Evolutionary conservation across 2,329 filamentous ascomycete genomes (phyloP).

Genomic region (Akanthomyces uredinophilus): DNA sequence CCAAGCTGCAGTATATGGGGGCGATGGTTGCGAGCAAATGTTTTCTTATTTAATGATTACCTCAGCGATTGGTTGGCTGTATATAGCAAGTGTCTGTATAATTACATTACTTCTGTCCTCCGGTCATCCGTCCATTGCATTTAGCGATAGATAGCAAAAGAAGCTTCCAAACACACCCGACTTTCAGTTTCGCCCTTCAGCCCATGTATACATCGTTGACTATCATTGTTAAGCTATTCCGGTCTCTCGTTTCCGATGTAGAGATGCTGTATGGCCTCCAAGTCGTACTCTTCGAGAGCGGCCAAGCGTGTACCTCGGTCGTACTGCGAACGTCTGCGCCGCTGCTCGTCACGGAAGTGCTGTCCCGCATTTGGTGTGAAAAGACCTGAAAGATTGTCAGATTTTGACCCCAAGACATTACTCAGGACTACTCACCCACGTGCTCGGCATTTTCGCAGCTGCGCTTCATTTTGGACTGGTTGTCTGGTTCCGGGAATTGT

Average conservation of each 20-base stretch:
- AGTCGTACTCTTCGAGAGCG: constrained; percentile 58
- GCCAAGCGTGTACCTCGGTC: constrained; percentile 75
- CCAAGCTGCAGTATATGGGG: too few species aligned
- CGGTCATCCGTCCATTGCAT: not conserved
- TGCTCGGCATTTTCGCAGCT: constrained; percentile 83
- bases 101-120: constrained; percentile 3
- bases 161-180: not conserved
- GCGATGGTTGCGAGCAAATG: not conserved
- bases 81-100: constrained; percentile 8
- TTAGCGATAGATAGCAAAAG: constrained; percentile 13
- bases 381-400: constrained; percentile 47
- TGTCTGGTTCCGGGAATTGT: constrained; percentile 72
- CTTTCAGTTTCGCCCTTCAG: not conserved
- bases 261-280: constrained; percentile 39
- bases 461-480: constrained; percentile 79
- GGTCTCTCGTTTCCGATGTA: constrained; percentile 23
- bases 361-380: constrained; percentile 76
- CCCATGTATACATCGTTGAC: constrained; percentile 11
- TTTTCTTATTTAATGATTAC: not conserved
- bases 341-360: constrained; percentile 68
- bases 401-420: not conserved
- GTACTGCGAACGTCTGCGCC: constrained; percentile 70
- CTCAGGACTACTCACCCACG: constrained; percentile 55
- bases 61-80: constrained; percentile 4
- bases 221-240: not conserved